Percentiles rank a stretch among this genome's conserved stretches.
Evolutionary conservation across 164 flowering plant genomes (phyloP).

Genomic region (Aristolochia fimbriata): DNA sequence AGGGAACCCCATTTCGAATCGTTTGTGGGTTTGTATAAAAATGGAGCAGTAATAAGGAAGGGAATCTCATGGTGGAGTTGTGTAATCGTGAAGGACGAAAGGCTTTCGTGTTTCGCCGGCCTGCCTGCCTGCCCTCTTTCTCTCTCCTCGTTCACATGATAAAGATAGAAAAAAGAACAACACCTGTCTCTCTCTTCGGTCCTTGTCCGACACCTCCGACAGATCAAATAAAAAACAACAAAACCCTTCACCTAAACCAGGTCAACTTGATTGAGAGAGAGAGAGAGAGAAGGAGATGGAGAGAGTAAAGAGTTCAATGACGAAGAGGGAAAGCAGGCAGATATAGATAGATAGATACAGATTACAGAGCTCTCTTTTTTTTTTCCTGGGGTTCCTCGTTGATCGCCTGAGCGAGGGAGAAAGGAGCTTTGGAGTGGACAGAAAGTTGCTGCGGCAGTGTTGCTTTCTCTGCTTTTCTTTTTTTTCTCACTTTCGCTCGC

Average conservation of each 20-base stretch:
- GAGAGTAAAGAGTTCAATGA: background rate
- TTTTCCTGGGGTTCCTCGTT: background rate
- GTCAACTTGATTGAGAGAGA: constrained; percentile 5
- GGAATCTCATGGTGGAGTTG: too few relatives aligned
- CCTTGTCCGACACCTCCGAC: background rate
- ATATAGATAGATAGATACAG: background rate
- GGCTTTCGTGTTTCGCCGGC: too few relatives aligned
- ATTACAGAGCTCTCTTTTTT: background rate
- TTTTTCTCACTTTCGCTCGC: background rate
- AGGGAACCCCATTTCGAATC: too few relatives aligned
- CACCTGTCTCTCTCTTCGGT: constrained; percentile 1
- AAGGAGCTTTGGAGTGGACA: background rate
- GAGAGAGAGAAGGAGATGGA: background rate
- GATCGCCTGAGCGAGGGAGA: background rate
- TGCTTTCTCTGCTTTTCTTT: background rate
- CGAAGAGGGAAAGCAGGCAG: background rate
- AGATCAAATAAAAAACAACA: background rate
- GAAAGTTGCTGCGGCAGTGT: background rate
- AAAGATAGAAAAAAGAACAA: background rate
- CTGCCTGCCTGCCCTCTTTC: too few relatives aligned
- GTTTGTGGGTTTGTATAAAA: too few relatives aligned
- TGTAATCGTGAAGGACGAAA: too few relatives aligned
- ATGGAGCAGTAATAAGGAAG: too few relatives aligned
- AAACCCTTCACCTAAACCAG: background rate
- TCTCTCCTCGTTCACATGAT: constrained; percentile 1